Conservation (phyloP, 225 moss, liverwort and hornwort species). For the Takakia lepidozioides region DNA sequence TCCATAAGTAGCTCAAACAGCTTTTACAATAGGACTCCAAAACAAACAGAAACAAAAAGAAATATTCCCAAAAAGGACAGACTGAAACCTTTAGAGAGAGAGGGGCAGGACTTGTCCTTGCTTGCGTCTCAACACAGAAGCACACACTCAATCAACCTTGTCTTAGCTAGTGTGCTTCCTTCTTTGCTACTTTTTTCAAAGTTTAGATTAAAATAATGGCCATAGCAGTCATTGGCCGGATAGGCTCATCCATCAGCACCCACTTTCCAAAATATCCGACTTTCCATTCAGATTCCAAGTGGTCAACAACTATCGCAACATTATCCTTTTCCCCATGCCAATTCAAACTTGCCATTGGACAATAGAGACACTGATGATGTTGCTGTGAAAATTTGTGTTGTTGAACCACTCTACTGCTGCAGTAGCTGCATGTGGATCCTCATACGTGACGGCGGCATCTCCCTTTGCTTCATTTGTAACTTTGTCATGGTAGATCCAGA, state of each 20-base stretch:
- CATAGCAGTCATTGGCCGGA: conserved; percentile 21
- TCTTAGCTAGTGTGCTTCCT: no score
- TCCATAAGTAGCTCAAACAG: no score
- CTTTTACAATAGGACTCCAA: no score
- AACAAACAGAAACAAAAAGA: no score
- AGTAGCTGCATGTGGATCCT: conserved; percentile 71
- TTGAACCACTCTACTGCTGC: conserved; percentile 79
- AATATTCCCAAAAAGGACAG: no score
- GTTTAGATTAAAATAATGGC: no score
- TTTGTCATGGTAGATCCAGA: conserved; percentile 77
- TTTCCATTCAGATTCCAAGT: conserved; percentile 3
- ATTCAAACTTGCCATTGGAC: conserved; percentile 22
- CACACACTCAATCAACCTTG: no score
- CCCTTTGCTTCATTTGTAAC: conserved; percentile 62
- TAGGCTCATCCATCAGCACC: conserved; percentile 22
- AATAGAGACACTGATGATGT: conserved; percentile 58
- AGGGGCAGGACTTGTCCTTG: no score
- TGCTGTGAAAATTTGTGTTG: conserved; percentile 63
- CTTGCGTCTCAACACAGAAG: no score
- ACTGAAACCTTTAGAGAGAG: no score
- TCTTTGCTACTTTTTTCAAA: no score
- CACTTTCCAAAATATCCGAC: conserved; percentile 45
- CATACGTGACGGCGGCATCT: conserved; percentile 67
- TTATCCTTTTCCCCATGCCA: conserved; percentile 10
- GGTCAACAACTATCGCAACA: conserved; percentile 9